Conservation (phyloP, 2,329 filamentous ascomycete species). For the Colletotrichum lupini region DNA sequence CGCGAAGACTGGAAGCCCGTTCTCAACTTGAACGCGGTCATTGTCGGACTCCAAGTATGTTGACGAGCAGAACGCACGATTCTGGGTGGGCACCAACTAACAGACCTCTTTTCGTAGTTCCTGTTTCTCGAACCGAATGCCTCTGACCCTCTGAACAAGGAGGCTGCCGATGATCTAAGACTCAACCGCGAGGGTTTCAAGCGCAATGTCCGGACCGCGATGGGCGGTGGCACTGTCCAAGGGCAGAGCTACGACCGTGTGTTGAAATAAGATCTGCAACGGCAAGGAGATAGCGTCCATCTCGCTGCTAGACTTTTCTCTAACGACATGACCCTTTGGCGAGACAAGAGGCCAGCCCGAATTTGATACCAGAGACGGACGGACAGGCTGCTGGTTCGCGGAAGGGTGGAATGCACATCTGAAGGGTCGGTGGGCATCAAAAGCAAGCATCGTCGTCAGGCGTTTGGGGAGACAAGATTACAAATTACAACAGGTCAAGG, state of each 20-base stretch:
- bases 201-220: conserved; percentile 85
- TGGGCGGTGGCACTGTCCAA: conserved; percentile 83
- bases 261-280: conserved; percentile 61
- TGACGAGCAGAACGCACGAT: too few relatives aligned
- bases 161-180: conserved; percentile 92
- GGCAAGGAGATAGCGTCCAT: not conserved
- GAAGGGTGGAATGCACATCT: conserved; percentile 16
- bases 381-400: conserved; percentile 2
- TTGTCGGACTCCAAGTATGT: conserved; percentile 87
- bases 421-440: conserved; percentile 25
- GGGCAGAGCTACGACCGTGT: conserved; percentile 83
- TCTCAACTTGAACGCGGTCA: conserved; percentile 94
- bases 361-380: not conserved
- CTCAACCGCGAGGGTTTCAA: conserved; percentile 89
- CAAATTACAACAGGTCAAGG: conserved; percentile 14
- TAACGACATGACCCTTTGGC: not conserved
- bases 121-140: conserved; percentile 98
- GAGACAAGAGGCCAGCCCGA: not conserved
- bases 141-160: conserved; percentile 97
- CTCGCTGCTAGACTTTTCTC: not conserved
- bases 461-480: conserved; percentile 30
- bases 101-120: conserved; percentile 67
- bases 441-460: conserved; percentile 33
- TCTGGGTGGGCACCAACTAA: conserved; percentile 36
- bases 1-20: conserved; percentile 99